phyloP scores from a whole-genome alignment of 768 basidiomycete genomes.

The Mycena kentingensis region DNA sequence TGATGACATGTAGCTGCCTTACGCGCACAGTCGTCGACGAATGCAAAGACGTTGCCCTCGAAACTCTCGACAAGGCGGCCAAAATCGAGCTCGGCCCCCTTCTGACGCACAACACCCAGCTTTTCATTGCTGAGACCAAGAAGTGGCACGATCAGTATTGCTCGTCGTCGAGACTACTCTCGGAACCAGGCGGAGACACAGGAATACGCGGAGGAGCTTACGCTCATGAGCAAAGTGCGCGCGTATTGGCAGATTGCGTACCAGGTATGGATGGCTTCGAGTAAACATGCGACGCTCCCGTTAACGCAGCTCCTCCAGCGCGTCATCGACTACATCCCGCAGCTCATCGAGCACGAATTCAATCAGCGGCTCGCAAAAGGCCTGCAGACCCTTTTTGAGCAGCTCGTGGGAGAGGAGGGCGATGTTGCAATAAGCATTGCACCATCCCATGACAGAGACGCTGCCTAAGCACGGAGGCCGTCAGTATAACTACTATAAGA shows the following conservation, averaged over 20 bases:
- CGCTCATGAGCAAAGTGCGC: conserved; percentile 46
- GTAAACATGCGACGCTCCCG: neutral
- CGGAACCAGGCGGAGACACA: neutral
- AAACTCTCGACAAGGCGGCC: neutral
- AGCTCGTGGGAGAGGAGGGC: no score
- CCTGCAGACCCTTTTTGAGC: conserved; percentile 34
- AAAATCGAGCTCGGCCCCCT: neutral
- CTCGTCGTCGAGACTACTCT: neutral
- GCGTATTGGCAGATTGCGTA: conserved; percentile 51
- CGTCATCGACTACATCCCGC: conserved; percentile 46
- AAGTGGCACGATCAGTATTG: neutral
- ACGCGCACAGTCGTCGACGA: conserved; percentile 31
- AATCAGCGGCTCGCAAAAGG: conserved; percentile 35
- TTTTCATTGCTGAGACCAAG: neutral
- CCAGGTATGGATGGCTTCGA: conserved; percentile 39
- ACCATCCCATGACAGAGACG: neutral
- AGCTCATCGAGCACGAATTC: conserved; percentile 44
- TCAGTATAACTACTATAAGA: neutral
- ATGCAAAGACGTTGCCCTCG: conserved; percentile 24
- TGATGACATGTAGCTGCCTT: conserved; percentile 25
- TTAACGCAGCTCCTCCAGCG: conserved; percentile 36
- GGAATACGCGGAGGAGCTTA: conserved; percentile 35
- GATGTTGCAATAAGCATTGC: no score
- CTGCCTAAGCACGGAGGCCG: neutral
- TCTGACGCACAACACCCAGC: neutral